These are phyloP conservation scores for Alternaria infectoria DNA, from an alignment of 2,329 filamentous ascomycete species.

Conservation along the genomic window DNA sequence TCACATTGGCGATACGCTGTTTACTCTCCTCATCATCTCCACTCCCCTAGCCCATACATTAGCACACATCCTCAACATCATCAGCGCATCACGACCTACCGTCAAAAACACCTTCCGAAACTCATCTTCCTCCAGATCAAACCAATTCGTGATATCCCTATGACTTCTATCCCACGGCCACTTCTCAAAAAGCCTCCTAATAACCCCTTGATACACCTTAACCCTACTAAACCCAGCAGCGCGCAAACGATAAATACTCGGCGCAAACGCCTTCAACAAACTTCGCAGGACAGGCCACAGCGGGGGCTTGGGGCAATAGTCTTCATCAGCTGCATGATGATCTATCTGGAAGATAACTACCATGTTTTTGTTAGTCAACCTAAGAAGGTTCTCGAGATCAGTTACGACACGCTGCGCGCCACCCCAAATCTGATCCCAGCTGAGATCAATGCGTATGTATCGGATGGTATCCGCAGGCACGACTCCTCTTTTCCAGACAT, in stretches of 20 bases:
- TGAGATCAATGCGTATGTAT: neutral
- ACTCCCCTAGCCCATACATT: neutral
- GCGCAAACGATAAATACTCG: neutral
- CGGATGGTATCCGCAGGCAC: neutral
- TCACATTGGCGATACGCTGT: neutral
- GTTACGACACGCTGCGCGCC: neutral
- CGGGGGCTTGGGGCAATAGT: neutral
- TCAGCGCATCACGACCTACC: neutral
- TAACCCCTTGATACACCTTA: neutral
- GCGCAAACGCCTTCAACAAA: neutral
- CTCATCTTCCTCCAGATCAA: neutral
- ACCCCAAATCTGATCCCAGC: neutral
- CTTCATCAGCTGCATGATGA: neutral
- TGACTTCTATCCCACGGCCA: neutral
- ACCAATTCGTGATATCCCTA: neutral
- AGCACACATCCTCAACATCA: neutral
- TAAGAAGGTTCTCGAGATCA: neutral
- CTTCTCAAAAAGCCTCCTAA: neutral
- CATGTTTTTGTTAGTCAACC: neutral
- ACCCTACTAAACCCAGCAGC: neutral
- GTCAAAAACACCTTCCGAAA: neutral
- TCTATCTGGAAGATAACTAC: neutral
- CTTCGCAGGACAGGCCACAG: neutral
- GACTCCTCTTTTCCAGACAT: neutral
- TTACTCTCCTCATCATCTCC: neutral